A percentile compares a stretch with the other conserved stretches of the same genome.
Evolutionary conservation across 164 flowering plant genomes (phyloP).

Genomic region (Brasenia schreberi): DNA sequence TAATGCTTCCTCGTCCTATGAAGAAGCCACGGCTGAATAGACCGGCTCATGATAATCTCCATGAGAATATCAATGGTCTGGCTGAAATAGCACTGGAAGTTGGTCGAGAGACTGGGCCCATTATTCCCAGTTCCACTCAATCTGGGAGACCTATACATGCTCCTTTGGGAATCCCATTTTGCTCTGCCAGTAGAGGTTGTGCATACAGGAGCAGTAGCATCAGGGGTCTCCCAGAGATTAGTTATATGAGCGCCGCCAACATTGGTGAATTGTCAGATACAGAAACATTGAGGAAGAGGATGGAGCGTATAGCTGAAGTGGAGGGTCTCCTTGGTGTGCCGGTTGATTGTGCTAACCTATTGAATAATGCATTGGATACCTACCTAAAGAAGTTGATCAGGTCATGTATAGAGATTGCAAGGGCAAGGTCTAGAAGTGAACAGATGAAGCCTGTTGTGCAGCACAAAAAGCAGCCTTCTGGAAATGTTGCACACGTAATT

Average conservation of each 20-base stretch:
- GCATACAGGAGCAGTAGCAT: slow-evolving; percentile 28
- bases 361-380: slow-evolving; percentile 65
- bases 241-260: slow-evolving; percentile 26
- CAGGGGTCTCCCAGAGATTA: slow-evolving; percentile 11
- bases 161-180: slow-evolving; percentile 87
- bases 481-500: slow-evolving; percentile 20
- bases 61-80: slow-evolving; percentile 30
- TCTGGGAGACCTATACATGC: slow-evolving; percentile 45
- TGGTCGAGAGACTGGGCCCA: slow-evolving; percentile 25
- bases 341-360: slow-evolving; percentile 60
- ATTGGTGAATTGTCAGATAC: slow-evolving; percentile 48
- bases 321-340: slow-evolving; percentile 83
- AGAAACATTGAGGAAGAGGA: slow-evolving; percentile 56
- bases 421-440: slow-evolving; percentile 41
- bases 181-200: slow-evolving; percentile 78
- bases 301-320: slow-evolving; percentile 75
- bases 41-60: slow-evolving; percentile 14
- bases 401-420: slow-evolving; percentile 65
- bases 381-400: slow-evolving; percentile 71
- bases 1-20: slow-evolving; percentile 11
- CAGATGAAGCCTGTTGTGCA: slow-evolving; percentile 20
- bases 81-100: slow-evolving; percentile 8
- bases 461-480: slow-evolving; percentile 38
- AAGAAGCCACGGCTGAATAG: slow-evolving; percentile 23
- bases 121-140: slow-evolving; percentile 18